These are phyloP conservation scores for Alternaria longipes DNA, from an alignment of 2,329 filamentous ascomycete genomes.

Conservation along the genomic window DNA sequence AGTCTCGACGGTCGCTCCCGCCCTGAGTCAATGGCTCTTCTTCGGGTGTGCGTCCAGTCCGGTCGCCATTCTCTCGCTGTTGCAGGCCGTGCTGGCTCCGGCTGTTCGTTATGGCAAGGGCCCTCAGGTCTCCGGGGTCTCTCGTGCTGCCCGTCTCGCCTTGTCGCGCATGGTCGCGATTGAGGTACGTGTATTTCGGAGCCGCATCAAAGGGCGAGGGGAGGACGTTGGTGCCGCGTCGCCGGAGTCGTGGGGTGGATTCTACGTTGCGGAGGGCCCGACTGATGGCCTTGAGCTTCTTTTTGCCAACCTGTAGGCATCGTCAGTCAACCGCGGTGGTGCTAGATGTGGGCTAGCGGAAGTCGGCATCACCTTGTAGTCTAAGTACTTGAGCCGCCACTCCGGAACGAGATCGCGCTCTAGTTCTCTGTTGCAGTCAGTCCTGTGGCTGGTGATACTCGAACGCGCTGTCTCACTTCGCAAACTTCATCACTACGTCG, in stretches of 20 bases:
- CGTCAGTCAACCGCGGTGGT: conserved; percentile 17
- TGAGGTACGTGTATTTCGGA: conserved; percentile 55
- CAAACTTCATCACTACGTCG: conserved; percentile 64
- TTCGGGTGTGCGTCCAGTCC: conserved; percentile 31
- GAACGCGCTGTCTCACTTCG: conserved; percentile 60
- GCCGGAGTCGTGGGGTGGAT: conserved; percentile 59
- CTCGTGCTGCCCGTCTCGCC: conserved; percentile 26
- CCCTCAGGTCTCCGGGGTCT: conserved; percentile 37
- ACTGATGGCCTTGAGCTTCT: conserved; percentile 84
- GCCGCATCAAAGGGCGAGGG: conserved; percentile 48
- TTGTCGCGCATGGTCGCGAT: conserved; percentile 39
- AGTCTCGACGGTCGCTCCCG: conserved; percentile 27
- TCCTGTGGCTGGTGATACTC: conserved; percentile 1
- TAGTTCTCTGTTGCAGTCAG: conserved; percentile 67
- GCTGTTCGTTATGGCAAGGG: conserved; percentile 37
- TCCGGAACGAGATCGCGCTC: conserved; percentile 90
- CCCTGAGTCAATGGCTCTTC: conserved; percentile 43
- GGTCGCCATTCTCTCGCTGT: conserved; percentile 24
- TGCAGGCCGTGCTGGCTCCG: conserved; percentile 30
- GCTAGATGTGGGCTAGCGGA: conserved; percentile 17
- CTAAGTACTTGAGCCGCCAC: conserved; percentile 92
- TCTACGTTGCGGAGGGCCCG: conserved; percentile 72
- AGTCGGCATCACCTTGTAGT: conserved; percentile 77
- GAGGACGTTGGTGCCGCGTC: conserved; percentile 46
- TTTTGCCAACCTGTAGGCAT: conserved; percentile 73